phyloP scores from a whole-genome alignment of 164 flowering plant genomes.

The Tetrastigma voinierianum region DNA sequence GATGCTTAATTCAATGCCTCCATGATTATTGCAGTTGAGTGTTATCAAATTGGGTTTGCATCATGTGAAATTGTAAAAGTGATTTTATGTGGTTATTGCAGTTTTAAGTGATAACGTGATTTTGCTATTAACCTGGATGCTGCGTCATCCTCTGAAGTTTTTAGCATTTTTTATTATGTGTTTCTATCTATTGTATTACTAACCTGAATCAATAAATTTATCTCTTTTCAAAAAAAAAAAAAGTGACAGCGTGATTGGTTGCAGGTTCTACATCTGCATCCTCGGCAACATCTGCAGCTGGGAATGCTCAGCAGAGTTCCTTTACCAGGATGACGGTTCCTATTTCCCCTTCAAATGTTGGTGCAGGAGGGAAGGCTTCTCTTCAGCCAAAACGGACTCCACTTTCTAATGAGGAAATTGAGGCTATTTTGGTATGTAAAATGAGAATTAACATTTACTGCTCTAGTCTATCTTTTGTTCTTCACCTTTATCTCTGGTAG shows the following conservation, averaged over 20 bases:
- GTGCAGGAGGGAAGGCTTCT: conserved; percentile 81
- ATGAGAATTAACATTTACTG: not conserved
- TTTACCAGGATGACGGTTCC: conserved; percentile 37
- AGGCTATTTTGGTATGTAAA: conserved; percentile 70
- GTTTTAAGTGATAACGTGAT: not conserved
- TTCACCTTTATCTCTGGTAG: no score
- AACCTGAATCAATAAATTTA: no score
- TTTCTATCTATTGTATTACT: no score
- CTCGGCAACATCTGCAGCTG: conserved; percentile 19
- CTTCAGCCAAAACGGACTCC: conserved; percentile 83
- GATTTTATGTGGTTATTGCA: not conserved
- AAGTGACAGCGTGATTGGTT: no score
- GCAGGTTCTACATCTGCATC: conserved; percentile 29
- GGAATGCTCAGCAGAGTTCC: conserved; percentile 26
- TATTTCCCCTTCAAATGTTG: conserved; percentile 25
- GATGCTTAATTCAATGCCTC: no score
- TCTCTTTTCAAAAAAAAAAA: no score
- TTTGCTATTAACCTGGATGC: no score
- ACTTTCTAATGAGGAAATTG: conserved; percentile 71
- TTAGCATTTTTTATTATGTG: no score
- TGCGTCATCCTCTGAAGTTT: no score
- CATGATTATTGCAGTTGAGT: no score
- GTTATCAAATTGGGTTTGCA: no score
- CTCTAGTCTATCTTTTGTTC: not conserved
- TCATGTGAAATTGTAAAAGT: no score